These are phyloP conservation scores for Mycena vulgaris DNA, from an alignment of 768 basidiomycete species.

Conservation along the genomic window DNA sequence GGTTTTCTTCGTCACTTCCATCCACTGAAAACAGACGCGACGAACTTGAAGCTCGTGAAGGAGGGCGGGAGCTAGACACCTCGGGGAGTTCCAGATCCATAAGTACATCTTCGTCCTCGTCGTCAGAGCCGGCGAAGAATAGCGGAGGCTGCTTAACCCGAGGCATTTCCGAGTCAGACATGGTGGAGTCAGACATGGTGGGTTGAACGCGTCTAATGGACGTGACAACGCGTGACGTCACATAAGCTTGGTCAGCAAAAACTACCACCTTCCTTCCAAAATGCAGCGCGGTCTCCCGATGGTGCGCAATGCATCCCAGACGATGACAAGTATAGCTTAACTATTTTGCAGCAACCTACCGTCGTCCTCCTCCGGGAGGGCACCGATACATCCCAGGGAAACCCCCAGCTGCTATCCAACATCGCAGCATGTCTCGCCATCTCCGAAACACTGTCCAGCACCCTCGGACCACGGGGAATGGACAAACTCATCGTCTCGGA, in stretches of 20 bases:
- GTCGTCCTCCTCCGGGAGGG: constrained; percentile 97
- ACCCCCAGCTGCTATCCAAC: constrained; percentile 92
- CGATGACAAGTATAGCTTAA: constrained; percentile 28
- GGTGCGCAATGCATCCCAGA: constrained; percentile 56
- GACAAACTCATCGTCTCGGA: constrained; percentile 97
- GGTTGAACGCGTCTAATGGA: not conserved
- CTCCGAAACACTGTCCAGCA: constrained; percentile 90
- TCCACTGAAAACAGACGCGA: constrained; percentile 33
- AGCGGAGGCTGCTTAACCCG: constrained; percentile 54
- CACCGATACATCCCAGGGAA: constrained; percentile 96
- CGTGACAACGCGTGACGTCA: not conserved
- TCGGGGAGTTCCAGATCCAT: constrained; percentile 28
- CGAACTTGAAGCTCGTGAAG: constrained; percentile 37
- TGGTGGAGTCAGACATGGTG: constrained; percentile 43
- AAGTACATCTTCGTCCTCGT: constrained; percentile 56
- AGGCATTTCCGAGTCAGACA: constrained; percentile 47
- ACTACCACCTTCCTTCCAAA: constrained; percentile 53
- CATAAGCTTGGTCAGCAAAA: constrained; percentile 2
- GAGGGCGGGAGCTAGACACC: constrained; percentile 31
- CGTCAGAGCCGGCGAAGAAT: constrained; percentile 77
- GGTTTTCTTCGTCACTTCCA: constrained; percentile 35
- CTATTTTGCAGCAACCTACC: constrained; percentile 87
- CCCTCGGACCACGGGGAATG: constrained; percentile 99
- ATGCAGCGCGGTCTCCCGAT: constrained; percentile 91
- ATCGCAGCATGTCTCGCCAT: constrained; percentile 97